Evolutionary conservation across 768 basidiomycete genomes (phyloP), one percentile per base, ranked within the genome.

Genomic region (Collybia sp.): DNA sequence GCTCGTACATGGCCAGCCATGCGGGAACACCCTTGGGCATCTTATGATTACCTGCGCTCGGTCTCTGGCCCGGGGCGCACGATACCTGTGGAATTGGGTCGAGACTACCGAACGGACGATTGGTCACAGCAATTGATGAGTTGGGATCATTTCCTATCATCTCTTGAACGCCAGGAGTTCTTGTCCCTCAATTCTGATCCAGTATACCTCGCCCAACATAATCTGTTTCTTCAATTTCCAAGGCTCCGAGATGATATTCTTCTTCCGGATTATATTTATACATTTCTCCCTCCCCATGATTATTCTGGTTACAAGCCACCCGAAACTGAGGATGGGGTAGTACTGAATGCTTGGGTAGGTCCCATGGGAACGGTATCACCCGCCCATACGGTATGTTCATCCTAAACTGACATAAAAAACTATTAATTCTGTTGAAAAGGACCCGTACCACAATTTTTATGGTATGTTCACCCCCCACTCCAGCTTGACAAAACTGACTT

Each of bases 371-470:
- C 93, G 0, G 60, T 85, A 10, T 91, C 90, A 8, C 95, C 94
- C 2, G 91, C 95, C 0, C 96, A 99, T 65, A 92, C 84, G 48
- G 91, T 82, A 51, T 19, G 62, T 56, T 34, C 49, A 32, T 12
- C 37, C 17, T 45, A 37, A 40, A 46, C 54, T 30, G 38, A 34
- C 18, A 16, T 9, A 53, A 20, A 45, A 20, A 44, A 42, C 50
- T 45, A 16, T 16, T 30, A n/a, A 30, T 50, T 40, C 40, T 19
- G 36, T 13, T 31, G 45, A 39, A 31, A 48, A 95, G 92, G 95
- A 99, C 58, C 94, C 94, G 2, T 96, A 84, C 65, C 90, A 80
- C 68, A 99, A 99, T 61, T 76, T 86, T 51, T 98, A 90, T 61
- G 82, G 93, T 93, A 64, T 34, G 49, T 49, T 44, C 42, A 6